Conservation (phyloP, 106 monocot genomes). For the Platanthera guangdongensis region DNA sequence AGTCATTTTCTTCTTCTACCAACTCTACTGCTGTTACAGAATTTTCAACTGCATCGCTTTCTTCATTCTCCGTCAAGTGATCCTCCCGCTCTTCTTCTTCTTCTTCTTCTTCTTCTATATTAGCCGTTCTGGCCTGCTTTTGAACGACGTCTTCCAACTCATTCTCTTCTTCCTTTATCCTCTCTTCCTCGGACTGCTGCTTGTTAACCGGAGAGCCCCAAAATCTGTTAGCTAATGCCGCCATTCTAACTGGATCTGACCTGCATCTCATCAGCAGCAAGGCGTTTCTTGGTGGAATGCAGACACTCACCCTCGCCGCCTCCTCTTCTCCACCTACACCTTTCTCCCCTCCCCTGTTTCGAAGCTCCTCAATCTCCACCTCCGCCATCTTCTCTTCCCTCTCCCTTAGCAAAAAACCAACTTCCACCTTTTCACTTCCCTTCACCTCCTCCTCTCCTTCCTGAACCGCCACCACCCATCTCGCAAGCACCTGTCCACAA, state of each 20-base stretch:
- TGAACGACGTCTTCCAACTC: slow-evolving; percentile 9
- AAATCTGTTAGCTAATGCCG: slow-evolving; percentile 60
- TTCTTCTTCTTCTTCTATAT: slow-evolving; percentile 13
- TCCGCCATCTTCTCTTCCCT: slow-evolving; percentile 22
- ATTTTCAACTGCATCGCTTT: slow-evolving; percentile 1
- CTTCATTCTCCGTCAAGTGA: neutral
- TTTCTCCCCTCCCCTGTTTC: slow-evolving; percentile 1
- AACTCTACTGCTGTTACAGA: slow-evolving; percentile 1
- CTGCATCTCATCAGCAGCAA: slow-evolving; percentile 90
- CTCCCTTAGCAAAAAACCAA: slow-evolving; percentile 15
- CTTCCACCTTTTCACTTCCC: slow-evolving; percentile 11
- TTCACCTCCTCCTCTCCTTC: slow-evolving; percentile 32
- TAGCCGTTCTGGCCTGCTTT: neutral
- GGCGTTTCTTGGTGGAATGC: slow-evolving; percentile 84
- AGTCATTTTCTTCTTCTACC: slow-evolving; percentile 14
- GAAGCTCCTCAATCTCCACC: slow-evolving; percentile 18
- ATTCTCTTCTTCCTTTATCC: slow-evolving; percentile 2
- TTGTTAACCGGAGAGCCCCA: slow-evolving; percentile 60
- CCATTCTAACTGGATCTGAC: slow-evolving; percentile 92
- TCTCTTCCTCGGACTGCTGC: neutral
- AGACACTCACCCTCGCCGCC: slow-evolving; percentile 41
- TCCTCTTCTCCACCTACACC: slow-evolving; percentile 21
- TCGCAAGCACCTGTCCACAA: slow-evolving; percentile 52
- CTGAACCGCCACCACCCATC: slow-evolving; percentile 64
- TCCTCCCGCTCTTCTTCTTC: slow-evolving; percentile 13